Percentiles rank a stretch among this genome's conserved stretches.
Evolutionary conservation across 345 rosid genomes (phyloP).

Genomic region (Pistacia integerrima): DNA sequence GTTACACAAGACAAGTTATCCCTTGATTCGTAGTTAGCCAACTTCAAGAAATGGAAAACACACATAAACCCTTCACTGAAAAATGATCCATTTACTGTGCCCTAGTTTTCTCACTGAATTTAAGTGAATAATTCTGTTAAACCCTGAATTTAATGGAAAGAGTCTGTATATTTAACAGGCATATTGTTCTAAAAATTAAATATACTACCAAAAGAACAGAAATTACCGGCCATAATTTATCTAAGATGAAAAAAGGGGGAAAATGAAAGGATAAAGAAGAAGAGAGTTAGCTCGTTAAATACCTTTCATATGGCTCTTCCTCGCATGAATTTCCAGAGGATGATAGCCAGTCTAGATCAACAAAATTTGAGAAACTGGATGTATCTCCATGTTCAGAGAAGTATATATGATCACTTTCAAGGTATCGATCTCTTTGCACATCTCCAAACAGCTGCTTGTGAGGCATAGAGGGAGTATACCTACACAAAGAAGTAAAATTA

Average conservation of each 20-base stretch:
- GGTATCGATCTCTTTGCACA: slow-evolving; percentile 46
- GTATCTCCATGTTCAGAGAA: slow-evolving; percentile 67
- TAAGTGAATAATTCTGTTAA: background rate
- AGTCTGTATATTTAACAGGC: background rate
- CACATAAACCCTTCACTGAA: background rate
- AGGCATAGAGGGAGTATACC: slow-evolving; percentile 83
- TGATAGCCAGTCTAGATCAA: slow-evolving; percentile 92
- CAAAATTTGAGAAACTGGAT: slow-evolving; percentile 80
- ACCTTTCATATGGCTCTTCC: slow-evolving; percentile 89
- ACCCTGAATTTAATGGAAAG: too few relatives aligned
- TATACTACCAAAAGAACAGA: background rate
- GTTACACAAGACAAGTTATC: background rate
- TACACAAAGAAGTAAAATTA: slow-evolving; percentile 26
- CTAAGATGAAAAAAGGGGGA: background rate
- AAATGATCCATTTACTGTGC: background rate
- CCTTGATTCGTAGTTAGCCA: background rate
- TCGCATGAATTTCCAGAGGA: slow-evolving; percentile 91
- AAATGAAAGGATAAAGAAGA: background rate
- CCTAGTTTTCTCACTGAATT: background rate
- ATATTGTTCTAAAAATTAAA: background rate
- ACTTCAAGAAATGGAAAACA: background rate
- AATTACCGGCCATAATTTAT: background rate
- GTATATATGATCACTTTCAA: slow-evolving; percentile 54
- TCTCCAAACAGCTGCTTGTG: slow-evolving; percentile 76
- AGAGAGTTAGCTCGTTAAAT: slow-evolving; percentile 15